Evolutionary conservation across 495 filamentous ascomycete genomes (phyloP).

Genomic region (Wilcoxina mikolae): DNA sequence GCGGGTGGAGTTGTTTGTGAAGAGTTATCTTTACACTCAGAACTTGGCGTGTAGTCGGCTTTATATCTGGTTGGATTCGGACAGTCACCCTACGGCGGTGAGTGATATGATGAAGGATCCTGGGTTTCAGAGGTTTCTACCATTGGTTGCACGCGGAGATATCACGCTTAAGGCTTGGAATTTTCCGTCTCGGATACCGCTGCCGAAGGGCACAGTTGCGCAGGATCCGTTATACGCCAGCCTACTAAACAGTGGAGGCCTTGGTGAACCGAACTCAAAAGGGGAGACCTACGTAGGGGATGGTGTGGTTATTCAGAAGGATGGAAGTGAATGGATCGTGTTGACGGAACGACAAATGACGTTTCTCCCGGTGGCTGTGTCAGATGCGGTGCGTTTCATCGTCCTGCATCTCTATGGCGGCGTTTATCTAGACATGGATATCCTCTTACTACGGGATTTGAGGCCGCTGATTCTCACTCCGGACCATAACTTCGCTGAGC

Average conservation of each 20-base stretch:
- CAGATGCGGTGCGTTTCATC: slow-evolving; percentile 40
- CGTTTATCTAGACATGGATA: slow-evolving; percentile 45
- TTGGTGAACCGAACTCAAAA: slow-evolving; percentile 28
- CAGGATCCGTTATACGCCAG: slow-evolving; percentile 18
- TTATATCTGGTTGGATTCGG: slow-evolving; percentile 41
- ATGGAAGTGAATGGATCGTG: slow-evolving; percentile 39
- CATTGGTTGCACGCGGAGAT: slow-evolving; percentile 40
- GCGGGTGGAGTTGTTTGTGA: slow-evolving; percentile 44
- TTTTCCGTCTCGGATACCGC: slow-evolving; percentile 39
- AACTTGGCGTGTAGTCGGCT: slow-evolving; percentile 41
- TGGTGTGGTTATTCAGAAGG: slow-evolving; percentile 34
- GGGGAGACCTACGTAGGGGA: slow-evolving; percentile 36
- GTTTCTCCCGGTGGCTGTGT: slow-evolving; percentile 33
- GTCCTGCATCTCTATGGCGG: slow-evolving; percentile 43
- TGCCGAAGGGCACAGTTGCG: slow-evolving; percentile 31
- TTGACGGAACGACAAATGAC: slow-evolving; percentile 41
- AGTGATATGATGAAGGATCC: slow-evolving; percentile 38
- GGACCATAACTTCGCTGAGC: slow-evolving; percentile 40
- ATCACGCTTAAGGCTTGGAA: slow-evolving; percentile 39
- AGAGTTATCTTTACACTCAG: slow-evolving; percentile 43
- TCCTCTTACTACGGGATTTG: slow-evolving; percentile 43
- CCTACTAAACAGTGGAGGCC: slow-evolving; percentile 9
- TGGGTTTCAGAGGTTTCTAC: slow-evolving; percentile 39
- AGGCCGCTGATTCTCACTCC: slow-evolving; percentile 37
- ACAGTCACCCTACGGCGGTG: slow-evolving; percentile 36